Base-by-base conservation (phyloP, 1,139 yeast genomes). In the Arxiozyma slooffiae region DNA sequence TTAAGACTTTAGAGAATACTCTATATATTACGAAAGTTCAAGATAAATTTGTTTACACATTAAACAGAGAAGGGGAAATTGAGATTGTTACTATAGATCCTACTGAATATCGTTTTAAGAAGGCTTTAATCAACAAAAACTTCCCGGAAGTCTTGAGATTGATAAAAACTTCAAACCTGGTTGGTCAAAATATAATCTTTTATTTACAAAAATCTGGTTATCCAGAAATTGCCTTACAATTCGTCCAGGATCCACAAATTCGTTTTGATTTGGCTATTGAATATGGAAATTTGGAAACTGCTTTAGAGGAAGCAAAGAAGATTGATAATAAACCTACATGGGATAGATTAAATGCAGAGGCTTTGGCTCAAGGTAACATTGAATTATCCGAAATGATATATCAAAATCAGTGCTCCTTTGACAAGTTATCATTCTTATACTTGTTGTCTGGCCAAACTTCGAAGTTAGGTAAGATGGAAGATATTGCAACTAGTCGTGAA, bases 111-210 rank as follows among this genome's bases (percentile, higher is more conserved):
- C 79, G 97, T 63, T 94, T 94, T 77, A 94, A 94, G 74, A 84
- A 83, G 63, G 95, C 98, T 6, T 75, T 94, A 60, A 86, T 90
- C 43, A 87, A 85, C 72, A 85, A 82, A 68, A 89, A 92, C 68
- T 92, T 88, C 71, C 81, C 81, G 57, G 98, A 94, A 70, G 97
- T 94, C 23, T 77, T 92, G 59, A 81, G 96, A 60, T 81, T 94
- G 59, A 92, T 94, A 68, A 83, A 81, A 63, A 82, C 78, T 54
- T 90, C 97, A 26, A 89, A 87, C 64, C 77, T 94, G 64, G 98
- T 94, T 51, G 99, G 99, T 57, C 97, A 94, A 72, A 89, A 90
- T 67, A 92, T 94, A 64, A 90, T 94, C 67, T 92, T 95, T 7
- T 94, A 92, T 68, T 77, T 94, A 63, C 96, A 94, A 67, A 85